Evolutionary conservation across 2,329 filamentous ascomycete genomes (phyloP).

Genomic region (Colletotrichum sp.): DNA sequence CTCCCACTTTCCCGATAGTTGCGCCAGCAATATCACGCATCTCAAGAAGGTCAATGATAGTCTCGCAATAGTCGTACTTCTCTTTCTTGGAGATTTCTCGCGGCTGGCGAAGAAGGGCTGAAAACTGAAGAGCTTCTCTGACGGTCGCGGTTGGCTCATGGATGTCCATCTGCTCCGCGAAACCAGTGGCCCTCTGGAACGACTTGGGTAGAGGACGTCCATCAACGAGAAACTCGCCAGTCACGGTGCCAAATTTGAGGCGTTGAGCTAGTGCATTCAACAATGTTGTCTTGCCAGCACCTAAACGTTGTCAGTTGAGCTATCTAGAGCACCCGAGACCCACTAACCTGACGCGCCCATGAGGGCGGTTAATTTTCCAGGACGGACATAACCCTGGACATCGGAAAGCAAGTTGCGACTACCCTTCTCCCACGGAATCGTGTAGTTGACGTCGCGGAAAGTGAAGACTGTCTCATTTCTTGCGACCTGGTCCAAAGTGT

Average conservation of each 20-base stretch:
- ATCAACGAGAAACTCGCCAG: conserved; percentile 81
- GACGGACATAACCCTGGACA: conserved; percentile 84
- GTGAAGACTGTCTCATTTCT: conserved; percentile 67
- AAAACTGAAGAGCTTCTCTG: conserved; percentile 69
- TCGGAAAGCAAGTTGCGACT: conserved; percentile 74
- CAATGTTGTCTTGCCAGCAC: conserved; percentile 74
- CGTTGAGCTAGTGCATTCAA: conserved; percentile 77
- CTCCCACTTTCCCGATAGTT: conserved; percentile 62
- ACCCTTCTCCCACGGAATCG: conserved; percentile 62
- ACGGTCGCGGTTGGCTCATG: conserved; percentile 72
- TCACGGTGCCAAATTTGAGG: conserved; percentile 77
- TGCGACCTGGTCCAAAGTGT: conserved; percentile 52
- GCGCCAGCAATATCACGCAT: conserved; percentile 72
- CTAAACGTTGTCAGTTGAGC: conserved; percentile 23
- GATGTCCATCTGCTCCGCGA: conserved; percentile 68
- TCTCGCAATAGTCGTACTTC: conserved; percentile 72
- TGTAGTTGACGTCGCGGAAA: conserved; percentile 56
- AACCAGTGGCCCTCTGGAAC: conserved; percentile 83
- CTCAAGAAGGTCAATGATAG: conserved; percentile 71
- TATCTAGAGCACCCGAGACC: neutral
- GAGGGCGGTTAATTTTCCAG: conserved; percentile 79
- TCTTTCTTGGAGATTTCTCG: conserved; percentile 61
- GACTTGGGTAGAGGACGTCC: conserved; percentile 73
- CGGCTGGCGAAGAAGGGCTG: conserved; percentile 67
- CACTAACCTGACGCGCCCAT: conserved; percentile 65